Base-by-base conservation (phyloP, 495 filamentous ascomycete species). In the Aspergillus bertholletiae region DNA sequence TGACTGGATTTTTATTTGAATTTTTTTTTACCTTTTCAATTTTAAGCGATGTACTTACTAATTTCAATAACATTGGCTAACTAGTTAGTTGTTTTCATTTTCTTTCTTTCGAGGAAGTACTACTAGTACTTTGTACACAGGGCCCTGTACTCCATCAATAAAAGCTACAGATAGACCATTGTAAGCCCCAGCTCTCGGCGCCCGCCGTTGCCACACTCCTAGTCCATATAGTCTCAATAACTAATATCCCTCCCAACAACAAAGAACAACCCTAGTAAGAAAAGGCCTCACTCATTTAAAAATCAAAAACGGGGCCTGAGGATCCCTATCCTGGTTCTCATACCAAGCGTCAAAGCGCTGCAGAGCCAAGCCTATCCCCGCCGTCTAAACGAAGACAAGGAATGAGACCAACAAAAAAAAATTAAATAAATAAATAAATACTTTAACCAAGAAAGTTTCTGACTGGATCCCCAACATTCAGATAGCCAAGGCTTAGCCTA, bases 401-500 rank as follows among this genome's bases (percentile, higher is more conserved):
- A 21, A 40, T 20, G 3, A 20, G n/a, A 20, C 3, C 3, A 21
- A 21, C n/a, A 40, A 40, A 18, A 13, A 13, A 40, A 40, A 40
- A 21, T 20, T 20, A 18, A 40, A 40, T 20, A 3, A 40, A 7
- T 20, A 40, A 18, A 40, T 3, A 40, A 40, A 18, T 7, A 40
- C 18, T 26, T 46, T 43, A 39, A 48, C 18, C 57, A 59, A 47
- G 52, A 55, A 41, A 21, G n/a, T 51, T 59, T 41, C 52, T 53
- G 48, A 47, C 47, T 54, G 51, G 51, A 50, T 41, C 23, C 48
- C 50, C 57, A 32, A 48, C 43, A 40, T 28, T 24, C 50, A 53
- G 45, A 53, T 56, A 60, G 58, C 58, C 58, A 56, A 60, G 58
- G 58, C 58, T 60, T 60, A 56, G 58, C 46, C 52, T 51, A 20